These are phyloP conservation scores for Diaporthe nobilis DNA, from an alignment of 2,329 filamentous ascomycete species.

Conservation along the genomic window DNA sequence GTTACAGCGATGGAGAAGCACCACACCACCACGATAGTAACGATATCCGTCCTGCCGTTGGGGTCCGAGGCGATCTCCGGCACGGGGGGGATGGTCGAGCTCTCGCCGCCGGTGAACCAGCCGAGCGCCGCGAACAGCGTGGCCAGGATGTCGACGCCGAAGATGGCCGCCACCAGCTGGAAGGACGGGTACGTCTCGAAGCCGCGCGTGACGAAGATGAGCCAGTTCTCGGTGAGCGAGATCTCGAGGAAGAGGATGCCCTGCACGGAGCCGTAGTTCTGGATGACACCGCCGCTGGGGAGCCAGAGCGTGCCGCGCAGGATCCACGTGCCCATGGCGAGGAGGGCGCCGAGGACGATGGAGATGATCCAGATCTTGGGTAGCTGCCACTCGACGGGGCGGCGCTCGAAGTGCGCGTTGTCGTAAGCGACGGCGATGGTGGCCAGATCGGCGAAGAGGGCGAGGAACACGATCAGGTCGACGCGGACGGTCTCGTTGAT, in stretches of 20 bases:
- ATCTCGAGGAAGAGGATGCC: constrained; percentile 83
- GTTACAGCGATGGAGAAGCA: constrained; percentile 76
- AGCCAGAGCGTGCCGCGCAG: constrained; percentile 80
- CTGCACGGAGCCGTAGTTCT: constrained; percentile 82
- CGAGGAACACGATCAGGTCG: constrained; percentile 84
- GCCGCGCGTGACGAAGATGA: constrained; percentile 83
- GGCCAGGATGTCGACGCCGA: constrained; percentile 78
- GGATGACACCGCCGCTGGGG: constrained; percentile 78
- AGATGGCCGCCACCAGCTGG: constrained; percentile 80
- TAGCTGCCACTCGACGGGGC: constrained; percentile 84
- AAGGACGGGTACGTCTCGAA: constrained; percentile 81
- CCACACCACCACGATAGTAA: constrained; percentile 77
- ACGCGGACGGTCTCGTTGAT: constrained; percentile 82
- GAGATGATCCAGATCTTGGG: constrained; percentile 87
- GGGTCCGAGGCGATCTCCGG: constrained; percentile 50
- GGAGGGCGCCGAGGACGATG: constrained; percentile 76
- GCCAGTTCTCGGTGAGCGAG: constrained; percentile 82
- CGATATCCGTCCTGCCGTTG: constrained; percentile 62
- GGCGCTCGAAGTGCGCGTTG: constrained; percentile 81
- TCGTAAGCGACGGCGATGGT: constrained; percentile 86
- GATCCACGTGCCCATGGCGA: constrained; percentile 80
- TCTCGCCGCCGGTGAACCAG: constrained; percentile 68
- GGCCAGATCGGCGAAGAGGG: constrained; percentile 83
- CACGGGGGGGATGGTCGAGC: constrained; percentile 36
- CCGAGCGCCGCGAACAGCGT: constrained; percentile 83